A percentile compares a stretch with the other conserved stretches of the same genome.
Conservation (phyloP, 2,329 filamentous ascomycete genomes). For the Rosellinia necatrix region DNA sequence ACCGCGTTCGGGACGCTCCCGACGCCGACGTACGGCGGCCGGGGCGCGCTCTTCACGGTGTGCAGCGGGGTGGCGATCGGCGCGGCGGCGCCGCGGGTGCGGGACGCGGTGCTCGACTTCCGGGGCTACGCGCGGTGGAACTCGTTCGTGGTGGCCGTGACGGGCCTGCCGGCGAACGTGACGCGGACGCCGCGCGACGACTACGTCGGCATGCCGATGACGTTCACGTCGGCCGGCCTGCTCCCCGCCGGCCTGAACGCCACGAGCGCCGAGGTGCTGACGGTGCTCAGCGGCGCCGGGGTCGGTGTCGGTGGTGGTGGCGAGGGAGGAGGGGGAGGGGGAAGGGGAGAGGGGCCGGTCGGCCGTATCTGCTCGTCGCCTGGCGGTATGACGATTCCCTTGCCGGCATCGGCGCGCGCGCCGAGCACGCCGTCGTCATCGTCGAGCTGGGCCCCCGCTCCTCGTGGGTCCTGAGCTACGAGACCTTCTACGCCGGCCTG, state of each 20-base stretch:
- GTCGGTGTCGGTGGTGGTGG: neutral
- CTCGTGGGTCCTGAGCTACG: constrained; percentile 37
- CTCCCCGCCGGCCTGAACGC: constrained; percentile 33
- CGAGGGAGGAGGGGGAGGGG: no score
- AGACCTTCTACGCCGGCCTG: constrained; percentile 36
- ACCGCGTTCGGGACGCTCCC: constrained; percentile 7
- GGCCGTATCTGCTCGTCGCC: constrained; percentile 32
- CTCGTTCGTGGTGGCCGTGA: constrained; percentile 34
- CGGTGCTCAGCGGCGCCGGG: constrained; percentile 18
- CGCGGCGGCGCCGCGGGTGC: constrained; percentile 23
- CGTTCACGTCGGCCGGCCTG: constrained; percentile 32
- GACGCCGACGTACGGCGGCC: constrained; percentile 31
- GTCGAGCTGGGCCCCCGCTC: constrained; percentile 29
- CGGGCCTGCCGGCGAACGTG: constrained; percentile 31
- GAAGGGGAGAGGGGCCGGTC: no score
- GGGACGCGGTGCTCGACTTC: constrained; percentile 35
- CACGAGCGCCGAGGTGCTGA: constrained; percentile 36
- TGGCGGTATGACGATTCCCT: constrained; percentile 36
- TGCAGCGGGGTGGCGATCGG: constrained; percentile 34
- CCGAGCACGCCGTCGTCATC: constrained; percentile 36
- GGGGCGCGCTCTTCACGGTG: constrained; percentile 32
- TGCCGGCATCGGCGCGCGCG: constrained; percentile 23
- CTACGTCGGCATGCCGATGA: constrained; percentile 36
- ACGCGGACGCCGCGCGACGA: constrained; percentile 30
- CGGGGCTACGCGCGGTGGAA: constrained; percentile 35